Evolutionary conservation across 495 filamentous ascomycete genomes (phyloP), one percentile per base, ranked within the genome.

Genomic region (Corynascus novoguineensis): DNA sequence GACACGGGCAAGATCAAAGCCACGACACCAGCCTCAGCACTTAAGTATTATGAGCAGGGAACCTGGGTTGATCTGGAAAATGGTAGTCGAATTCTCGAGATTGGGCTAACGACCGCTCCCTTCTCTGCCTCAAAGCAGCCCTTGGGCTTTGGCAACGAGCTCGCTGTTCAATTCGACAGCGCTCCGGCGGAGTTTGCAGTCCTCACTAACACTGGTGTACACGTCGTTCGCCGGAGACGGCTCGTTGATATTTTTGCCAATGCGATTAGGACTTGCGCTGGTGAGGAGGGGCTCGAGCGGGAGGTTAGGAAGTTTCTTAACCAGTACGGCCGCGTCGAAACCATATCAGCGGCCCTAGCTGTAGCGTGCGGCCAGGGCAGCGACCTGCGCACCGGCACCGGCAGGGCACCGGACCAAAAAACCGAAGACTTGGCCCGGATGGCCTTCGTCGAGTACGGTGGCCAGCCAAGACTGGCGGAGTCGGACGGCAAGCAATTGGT

Each of bases 361-460:
- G 93, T 97, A n/a, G 91, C 91, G 14, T 99, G 93, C 68, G 90
- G 92, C 12, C 90, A 96, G 68, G 90, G 88, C 17, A 81, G 85
- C 22, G 90, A 92, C 62, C 78, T 91, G 42, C 71, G 75, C 11
- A 82, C 83, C 0, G 77, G 84, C 0, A 87, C 90, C 52, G 77
- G 81, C 24, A 82, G 89, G 47, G 75, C 90, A 0, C 85, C 81
- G n/a, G 93, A 97, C 63, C 86, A 87, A 1, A 80, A 87, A 35
- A 86, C 95, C 21, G 74, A 92, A 21, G 89, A 93, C 61, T 80
- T 83, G 44, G 93, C 93, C 5, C 83, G 90, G 57, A 86, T 86
- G 63, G 87, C 85, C 4, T 97, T 95, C 65, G 89, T 97, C 54
- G 90, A 92, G 47, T 88, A 83, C 66, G 95, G 93, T 42, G 95